phyloP scores from a whole-genome alignment of 768 basidiomycete species.

The Suillus cothurnatus region DNA sequence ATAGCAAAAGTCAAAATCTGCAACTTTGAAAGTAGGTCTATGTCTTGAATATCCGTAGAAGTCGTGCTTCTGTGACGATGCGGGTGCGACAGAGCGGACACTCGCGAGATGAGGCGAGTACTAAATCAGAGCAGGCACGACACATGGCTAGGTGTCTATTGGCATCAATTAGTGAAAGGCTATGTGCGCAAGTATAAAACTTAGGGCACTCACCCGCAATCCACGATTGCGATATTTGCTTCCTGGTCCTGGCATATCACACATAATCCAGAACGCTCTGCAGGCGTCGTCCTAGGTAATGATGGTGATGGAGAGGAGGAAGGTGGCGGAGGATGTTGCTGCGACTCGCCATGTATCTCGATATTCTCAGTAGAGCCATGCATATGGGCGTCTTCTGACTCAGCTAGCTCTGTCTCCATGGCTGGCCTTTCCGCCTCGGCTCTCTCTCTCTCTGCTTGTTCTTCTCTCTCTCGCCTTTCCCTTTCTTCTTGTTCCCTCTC shows the following conservation, averaged over 20 bases:
- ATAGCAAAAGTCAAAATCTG: neutral
- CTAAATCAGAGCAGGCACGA: conserved; percentile 71
- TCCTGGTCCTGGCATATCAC: conserved; percentile 95
- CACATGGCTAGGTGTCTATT: conserved; percentile 82
- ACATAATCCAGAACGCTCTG: conserved; percentile 78
- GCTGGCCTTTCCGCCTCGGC: conserved; percentile 7
- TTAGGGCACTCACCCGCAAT: conserved; percentile 75
- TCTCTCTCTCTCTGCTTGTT: conserved; percentile 17
- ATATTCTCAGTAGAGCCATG: conserved; percentile 5
- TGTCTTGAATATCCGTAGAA: conserved; percentile 75
- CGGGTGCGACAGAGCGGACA: conserved; percentile 90
- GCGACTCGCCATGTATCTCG: conserved; percentile 9
- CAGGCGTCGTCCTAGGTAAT: conserved; percentile 18
- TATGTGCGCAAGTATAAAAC: neutral
- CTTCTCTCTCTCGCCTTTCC: conserved; percentile 12
- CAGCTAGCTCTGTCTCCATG: neutral
- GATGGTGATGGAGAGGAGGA: conserved; percentile 25
- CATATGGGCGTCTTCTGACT: conserved; percentile 10
- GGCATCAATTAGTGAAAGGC: neutral
- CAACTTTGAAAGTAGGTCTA: conserved; percentile 19
- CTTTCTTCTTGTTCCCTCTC: conserved; percentile 22
- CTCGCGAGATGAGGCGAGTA: conserved; percentile 79
- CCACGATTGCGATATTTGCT: conserved; percentile 90
- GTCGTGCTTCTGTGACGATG: conserved; percentile 79
- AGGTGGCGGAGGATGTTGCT: conserved; percentile 14